Base-by-base conservation (phyloP, 805 yeast species). In the Clavispora phyllophila region DNA sequence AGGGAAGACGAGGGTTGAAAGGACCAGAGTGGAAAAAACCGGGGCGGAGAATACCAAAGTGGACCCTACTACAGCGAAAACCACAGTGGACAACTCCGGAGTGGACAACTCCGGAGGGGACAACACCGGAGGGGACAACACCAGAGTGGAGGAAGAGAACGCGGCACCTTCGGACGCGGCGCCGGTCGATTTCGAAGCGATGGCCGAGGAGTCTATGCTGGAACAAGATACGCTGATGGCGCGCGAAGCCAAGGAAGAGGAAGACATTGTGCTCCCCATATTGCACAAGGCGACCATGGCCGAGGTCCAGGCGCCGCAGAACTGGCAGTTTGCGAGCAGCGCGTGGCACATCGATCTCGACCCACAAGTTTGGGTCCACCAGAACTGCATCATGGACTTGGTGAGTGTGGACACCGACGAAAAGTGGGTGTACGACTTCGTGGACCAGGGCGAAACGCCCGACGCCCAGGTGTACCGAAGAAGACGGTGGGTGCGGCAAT, bases 371-470 rank as follows among this genome's bases (percentile, higher is more conserved):
- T 87, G 96, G 96, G 86, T 82, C 7, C 61, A 62, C 36, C 56
- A 62, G 2, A 73, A 77, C 41, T 64, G 75, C 39, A 62, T 83
- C 12, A 45, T 53, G 23, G 82, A 76, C 43, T 61, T 78, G 36
- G 79, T 83, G 13, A 72, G 69, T 17, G 69, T 85, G 17, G 95
- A 87, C 62, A 67, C 76, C 23, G 89, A 81, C 43, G 85, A 84
- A 32, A 87, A 87, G 60, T 87, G 96, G 96, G 91, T 86, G 15
- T 87, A 87, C 58, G 96, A 87, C 59, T 56, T 61, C 29, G 57
- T 58, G n/a, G 47, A 34, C 12, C 52, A 43, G 17, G 58, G 54
- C 42, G 49, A 39, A 18, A 22, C 49, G 14, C 36, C 43, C 9
- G 51, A 42, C 24, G 46, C 78, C 49, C 68, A 82, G 47, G 41